Evolutionary conservation across 768 basidiomycete species (phyloP), one percentile per base, ranked within the genome.

Genomic region (Mycena haematopus): DNA sequence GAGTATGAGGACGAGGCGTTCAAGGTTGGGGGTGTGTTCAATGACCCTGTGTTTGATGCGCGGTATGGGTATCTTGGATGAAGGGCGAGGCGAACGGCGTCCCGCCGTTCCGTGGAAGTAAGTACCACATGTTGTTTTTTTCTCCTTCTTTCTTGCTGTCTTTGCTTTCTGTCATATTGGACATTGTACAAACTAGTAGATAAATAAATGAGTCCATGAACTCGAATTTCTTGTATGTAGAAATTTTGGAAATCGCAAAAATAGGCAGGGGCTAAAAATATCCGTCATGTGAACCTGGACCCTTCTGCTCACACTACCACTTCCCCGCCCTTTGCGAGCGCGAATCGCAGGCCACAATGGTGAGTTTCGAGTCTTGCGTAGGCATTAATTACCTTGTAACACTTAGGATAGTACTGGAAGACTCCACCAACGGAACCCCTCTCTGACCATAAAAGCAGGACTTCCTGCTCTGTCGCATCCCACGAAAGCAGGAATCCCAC

Each of bases 21-120:
- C 65, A 60, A 63, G 42, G 67, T 66, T 49, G 78, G 78, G 42
- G 77, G 77, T 8, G 72, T 59, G 3, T 78, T 78, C 54, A 75
- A 79, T 55, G 77, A 79, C 62, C 73, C 75, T 6, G 64, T 68
- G 15, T 79, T 78, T 47, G 78, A 79, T 66, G 71, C 73, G 27
- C 36, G 52, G 52, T 63, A 56, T 56, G 33, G 29, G 27, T 49
- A 47, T 36, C 19, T 53, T 7, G 52, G 52, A 7, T 53, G 24
- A 15, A 31, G 6, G 29, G 29, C n/a, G n/a, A n/a, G n/a, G n/a
- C n/a, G n/a, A n/a, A n/a, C n/a, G n/a, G n/a, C n/a, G n/a, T n/a
- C n/a, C n/a, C n/a, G n/a, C n/a, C 29, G 4, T 31, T 5, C 29
- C 4, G 29, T 31, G 29, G 29, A 31, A 31, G 29, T 31, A 31